A percentile compares a stretch with the other conserved stretches of the same genome.
These are phyloP conservation scores for Colletotrichum orchidophilum DNA, from an alignment of 2,329 filamentous ascomycete species.

Conservation along the genomic window DNA sequence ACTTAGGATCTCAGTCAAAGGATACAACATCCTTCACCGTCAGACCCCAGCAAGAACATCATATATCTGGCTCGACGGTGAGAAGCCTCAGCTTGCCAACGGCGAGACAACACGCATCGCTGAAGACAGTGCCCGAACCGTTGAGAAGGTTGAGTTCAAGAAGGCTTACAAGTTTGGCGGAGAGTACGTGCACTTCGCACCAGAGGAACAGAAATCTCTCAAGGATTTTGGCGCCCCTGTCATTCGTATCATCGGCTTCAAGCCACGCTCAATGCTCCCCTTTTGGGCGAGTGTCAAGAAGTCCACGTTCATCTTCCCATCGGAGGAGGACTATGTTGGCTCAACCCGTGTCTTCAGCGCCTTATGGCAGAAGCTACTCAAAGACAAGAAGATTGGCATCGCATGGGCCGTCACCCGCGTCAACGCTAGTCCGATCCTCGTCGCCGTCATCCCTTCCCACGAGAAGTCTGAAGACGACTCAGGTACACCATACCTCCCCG, in stretches of 20 bases:
- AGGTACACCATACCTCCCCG: conserved; percentile 76
- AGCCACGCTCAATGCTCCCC: conserved; percentile 77
- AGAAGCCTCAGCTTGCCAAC: conserved; percentile 81
- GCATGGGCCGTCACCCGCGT: conserved; percentile 89
- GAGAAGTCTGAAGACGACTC: conserved; percentile 71
- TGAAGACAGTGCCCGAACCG: conserved; percentile 78
- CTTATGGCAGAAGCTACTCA: conserved; percentile 85
- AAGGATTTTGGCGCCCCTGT: conserved; percentile 83
- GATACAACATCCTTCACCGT: conserved; percentile 87
- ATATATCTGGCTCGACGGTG: conserved; percentile 89
- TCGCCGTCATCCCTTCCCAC: conserved; percentile 81
- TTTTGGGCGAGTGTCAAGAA: conserved; percentile 88
- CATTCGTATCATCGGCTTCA: conserved; percentile 94
- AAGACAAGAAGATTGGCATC: conserved; percentile 81
- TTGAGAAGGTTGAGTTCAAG: conserved; percentile 83
- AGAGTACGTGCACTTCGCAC: conserved; percentile 85
- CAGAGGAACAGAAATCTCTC: conserved; percentile 82
- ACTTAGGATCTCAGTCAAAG: conserved; percentile 89
- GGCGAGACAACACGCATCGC: conserved; percentile 79
- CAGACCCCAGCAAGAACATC: conserved; percentile 84
- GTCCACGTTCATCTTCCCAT: conserved; percentile 93
- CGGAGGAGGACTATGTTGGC: conserved; percentile 87
- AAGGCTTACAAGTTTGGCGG: conserved; percentile 98
- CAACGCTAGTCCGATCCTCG: conserved; percentile 82
- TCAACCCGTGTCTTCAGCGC: conserved; percentile 94